Conservation (phyloP, 257 asterid species). For the Gentiana dahurica region DNA sequence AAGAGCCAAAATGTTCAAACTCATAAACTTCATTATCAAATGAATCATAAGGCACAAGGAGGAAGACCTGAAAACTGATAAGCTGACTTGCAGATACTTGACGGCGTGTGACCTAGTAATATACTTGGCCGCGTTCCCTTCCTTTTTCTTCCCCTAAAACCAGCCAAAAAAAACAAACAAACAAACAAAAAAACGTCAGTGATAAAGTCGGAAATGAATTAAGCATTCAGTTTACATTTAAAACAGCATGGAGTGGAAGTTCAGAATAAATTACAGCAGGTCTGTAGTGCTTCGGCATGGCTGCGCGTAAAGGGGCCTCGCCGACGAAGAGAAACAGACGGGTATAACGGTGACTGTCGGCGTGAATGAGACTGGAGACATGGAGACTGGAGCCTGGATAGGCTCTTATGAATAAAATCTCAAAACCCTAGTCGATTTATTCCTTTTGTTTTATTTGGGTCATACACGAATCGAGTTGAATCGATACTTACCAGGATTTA, state of each 20-base stretch:
- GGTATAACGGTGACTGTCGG: background rate
- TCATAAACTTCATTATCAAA: no score
- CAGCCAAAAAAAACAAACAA: background rate
- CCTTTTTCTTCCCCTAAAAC: slow-evolving; percentile 91
- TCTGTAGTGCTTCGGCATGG: slow-evolving; percentile 47
- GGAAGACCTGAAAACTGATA: slow-evolving; percentile 72
- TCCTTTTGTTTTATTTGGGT: background rate
- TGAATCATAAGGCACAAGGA: background rate
- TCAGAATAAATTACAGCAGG: slow-evolving; percentile 21
- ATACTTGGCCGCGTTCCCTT: slow-evolving; percentile 90
- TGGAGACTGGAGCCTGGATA: no score
- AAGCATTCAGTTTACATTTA: background rate
- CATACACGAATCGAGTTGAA: background rate
- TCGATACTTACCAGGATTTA: no score
- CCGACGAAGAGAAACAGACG: background rate
- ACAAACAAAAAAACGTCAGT: background rate
- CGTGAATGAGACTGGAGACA: background rate
- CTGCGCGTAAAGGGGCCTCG: background rate
- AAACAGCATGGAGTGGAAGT: background rate
- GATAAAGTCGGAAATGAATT: background rate
- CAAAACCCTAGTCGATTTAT: background rate
- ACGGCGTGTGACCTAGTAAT: slow-evolving; percentile 85
- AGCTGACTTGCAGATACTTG: slow-evolving; percentile 74
- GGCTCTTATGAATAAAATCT: no score
- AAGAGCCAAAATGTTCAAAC: no score